A percentile compares a stretch with the other conserved stretches of the same genome.
These are phyloP conservation scores for Cajanus cajan DNA, from an alignment of 306 rosid genomes.

Conservation along the genomic window DNA sequence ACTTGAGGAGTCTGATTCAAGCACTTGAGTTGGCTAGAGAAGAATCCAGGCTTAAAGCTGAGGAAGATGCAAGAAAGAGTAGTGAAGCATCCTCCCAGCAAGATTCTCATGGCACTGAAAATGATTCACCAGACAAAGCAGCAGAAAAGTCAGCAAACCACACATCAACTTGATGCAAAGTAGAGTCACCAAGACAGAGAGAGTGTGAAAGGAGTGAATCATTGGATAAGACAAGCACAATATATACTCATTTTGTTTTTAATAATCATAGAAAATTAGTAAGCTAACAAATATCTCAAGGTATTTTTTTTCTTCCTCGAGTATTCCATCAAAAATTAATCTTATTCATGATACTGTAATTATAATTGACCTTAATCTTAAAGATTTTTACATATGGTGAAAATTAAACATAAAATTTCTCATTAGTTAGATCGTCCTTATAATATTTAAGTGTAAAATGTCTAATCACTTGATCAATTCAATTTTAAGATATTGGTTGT, in stretches of 20 bases:
- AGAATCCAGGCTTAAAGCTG: constrained; percentile 33
- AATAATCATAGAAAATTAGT: not conserved
- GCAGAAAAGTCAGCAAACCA: not conserved
- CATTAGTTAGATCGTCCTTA: too few relatives aligned
- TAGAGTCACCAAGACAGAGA: not conserved
- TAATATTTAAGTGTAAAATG: too few relatives aligned
- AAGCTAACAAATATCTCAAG: not conserved
- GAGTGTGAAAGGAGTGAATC: not conserved
- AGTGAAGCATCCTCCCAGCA: not conserved
- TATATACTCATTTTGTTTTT: not conserved
- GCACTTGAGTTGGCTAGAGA: constrained; percentile 51
- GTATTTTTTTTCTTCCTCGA: not conserved
- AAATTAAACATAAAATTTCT: too few relatives aligned
- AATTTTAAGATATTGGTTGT: not conserved
- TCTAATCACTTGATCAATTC: too few relatives aligned
- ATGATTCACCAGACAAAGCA: constrained; percentile 3
- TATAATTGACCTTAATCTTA: too few relatives aligned
- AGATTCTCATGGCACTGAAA: constrained; percentile 11
- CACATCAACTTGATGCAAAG: constrained; percentile 13
- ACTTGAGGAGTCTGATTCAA: constrained; percentile 46
- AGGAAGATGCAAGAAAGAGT: constrained; percentile 30
- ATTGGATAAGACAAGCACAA: not conserved
- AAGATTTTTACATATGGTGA: too few relatives aligned
- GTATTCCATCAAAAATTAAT: too few relatives aligned
- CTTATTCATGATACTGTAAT: too few relatives aligned